Base-by-base conservation (phyloP, 2,329 filamentous ascomycete species). In the Fusarium setosum region DNA sequence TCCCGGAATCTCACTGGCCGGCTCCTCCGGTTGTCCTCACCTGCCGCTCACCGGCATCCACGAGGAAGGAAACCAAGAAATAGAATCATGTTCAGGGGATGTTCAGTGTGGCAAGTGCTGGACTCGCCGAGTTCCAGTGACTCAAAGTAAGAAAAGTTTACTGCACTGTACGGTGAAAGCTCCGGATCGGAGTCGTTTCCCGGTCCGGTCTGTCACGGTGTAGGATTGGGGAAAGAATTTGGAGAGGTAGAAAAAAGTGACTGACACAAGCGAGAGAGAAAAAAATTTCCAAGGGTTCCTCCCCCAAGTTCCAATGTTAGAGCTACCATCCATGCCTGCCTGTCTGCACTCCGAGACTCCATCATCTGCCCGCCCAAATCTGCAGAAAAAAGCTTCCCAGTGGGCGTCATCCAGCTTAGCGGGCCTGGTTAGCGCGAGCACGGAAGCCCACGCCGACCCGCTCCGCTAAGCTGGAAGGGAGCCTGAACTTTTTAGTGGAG, bases 401-500 rank as follows among this genome's bases (percentile, higher is more conserved):
- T 67, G 68, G 61, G 68, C 60, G 58, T 69, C 68, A 70, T 67
- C 44, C 65, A 65, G 49, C 40, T 60, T 65, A 59, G 55, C 55
- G 62, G 38, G 51, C 51, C 53, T 45, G 44, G 31, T 48, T 60
- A 59, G 62, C 63, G 50, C 61, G 38, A 59, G 60, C 38, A 42
- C 54, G 63, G 63, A 67, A 52, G 51, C 62, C 49, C 63, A 66
- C 58, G 64, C 61, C 44, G 64, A 68, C 64, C 64, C 64, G 60
- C 64, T 56, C 63, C 51, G 51, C 63, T 67, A 65, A 50, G 38
- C 51, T 53, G n/a, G 48, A 58, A 59, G 49, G 54, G 38, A 67
- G 40, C 47, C 35, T 59, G 51, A 71, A 71, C 66, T 68, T 66
- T 68, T 65, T 67, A 69, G 66, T 65, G 67, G 67, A 35, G 57